Base-by-base conservation (phyloP, 208 protist genomes). In the Endotrypanum monterogeii region DNA sequence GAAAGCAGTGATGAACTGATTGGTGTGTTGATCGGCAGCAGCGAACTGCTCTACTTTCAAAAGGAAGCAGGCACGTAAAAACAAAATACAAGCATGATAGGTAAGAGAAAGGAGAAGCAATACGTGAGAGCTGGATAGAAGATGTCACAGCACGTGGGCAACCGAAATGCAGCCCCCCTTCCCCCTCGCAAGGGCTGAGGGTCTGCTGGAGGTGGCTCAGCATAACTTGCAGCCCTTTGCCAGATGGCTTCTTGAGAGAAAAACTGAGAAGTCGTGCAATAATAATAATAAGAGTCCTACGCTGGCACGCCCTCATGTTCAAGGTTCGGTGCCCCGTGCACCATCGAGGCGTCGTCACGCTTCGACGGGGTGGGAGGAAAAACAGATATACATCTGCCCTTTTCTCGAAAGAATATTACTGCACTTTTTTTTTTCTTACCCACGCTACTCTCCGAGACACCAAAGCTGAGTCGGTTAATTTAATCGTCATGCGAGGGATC, bases 401-500 rank as follows among this genome's bases (percentile, higher is more conserved):
- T n/a, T n/a, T n/a, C n/a, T n/a, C n/a, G 9, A 46, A 46, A 9
- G 9, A 9, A 9, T 3, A 46, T 9, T 9, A 46, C 41, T 9
- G 9, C 41, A 46, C 9, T 62, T 20, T 0, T 20, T 62, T 20
- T 41, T 16, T 1, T 62, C 18, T 0, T 12, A n/a, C 6, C 8
- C 11, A 41, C 8, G 57, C 0, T 6, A 20, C 28, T 41, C 9
- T 62, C n/a, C 11, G 9, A 25, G 23, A 32, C 57, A 32, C 35
- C 16, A 25, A 54, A 18, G 52, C 62, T 2, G 39, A 25, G 35
- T 48, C 30, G 6, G 20, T 68, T 52, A 68, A n/a, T 25, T 68
- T 68, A 68, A 68, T 37, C 62, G 62, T 68, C 28, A 37, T 20
- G 18, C 37, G 37, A 54, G 52, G n/a, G 46, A 44, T 23, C 25